phyloP scores from a whole-genome alignment of 495 filamentous ascomycete species.

The Patellaria atrata region DNA sequence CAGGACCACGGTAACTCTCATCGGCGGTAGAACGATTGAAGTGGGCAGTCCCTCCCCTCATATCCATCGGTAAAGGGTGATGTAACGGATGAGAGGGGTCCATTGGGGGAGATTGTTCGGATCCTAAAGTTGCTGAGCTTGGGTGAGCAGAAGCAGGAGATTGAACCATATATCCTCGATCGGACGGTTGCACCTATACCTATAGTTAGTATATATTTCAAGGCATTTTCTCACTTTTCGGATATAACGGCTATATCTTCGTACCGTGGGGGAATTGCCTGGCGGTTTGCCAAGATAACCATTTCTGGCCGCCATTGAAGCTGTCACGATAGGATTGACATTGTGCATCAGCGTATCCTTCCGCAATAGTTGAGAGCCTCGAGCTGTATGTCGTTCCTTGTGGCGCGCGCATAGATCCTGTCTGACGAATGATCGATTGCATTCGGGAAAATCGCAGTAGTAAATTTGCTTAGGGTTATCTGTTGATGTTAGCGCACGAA shows the following conservation, averaged over 20 bases:
- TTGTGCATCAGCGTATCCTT: slow-evolving; percentile 64
- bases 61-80: too few species aligned
- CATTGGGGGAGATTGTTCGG: slow-evolving; percentile 14
- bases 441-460: slow-evolving; percentile 85
- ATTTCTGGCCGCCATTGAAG: slow-evolving; percentile 14
- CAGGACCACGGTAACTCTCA: slow-evolving; percentile 20
- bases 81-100: slow-evolving; percentile 8
- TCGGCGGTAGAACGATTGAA: slow-evolving; percentile 13
- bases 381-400: slow-evolving; percentile 88
- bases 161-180: slow-evolving; percentile 13
- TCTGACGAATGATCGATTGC: slow-evolving; percentile 79
- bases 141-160: slow-evolving; percentile 16
- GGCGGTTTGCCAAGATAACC: slow-evolving; percentile 6
- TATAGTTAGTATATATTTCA: slow-evolving; percentile 5
- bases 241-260: slow-evolving; percentile 3
- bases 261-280: slow-evolving; percentile 15
- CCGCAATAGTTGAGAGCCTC: slow-evolving; percentile 83
- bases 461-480: slow-evolving; percentile 88
- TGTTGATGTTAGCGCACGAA: slow-evolving; percentile 21
- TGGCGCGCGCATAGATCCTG: slow-evolving; percentile 90
- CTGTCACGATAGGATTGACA: slow-evolving; percentile 23
- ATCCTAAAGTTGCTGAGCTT: slow-evolving; percentile 5
- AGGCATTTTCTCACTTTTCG: slow-evolving; percentile 9
- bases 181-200: slow-evolving; percentile 9
- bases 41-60: too few species aligned